Base-by-base conservation (phyloP, 2,329 filamentous ascomycete genomes). In the Aspergillus texensis region DNA sequence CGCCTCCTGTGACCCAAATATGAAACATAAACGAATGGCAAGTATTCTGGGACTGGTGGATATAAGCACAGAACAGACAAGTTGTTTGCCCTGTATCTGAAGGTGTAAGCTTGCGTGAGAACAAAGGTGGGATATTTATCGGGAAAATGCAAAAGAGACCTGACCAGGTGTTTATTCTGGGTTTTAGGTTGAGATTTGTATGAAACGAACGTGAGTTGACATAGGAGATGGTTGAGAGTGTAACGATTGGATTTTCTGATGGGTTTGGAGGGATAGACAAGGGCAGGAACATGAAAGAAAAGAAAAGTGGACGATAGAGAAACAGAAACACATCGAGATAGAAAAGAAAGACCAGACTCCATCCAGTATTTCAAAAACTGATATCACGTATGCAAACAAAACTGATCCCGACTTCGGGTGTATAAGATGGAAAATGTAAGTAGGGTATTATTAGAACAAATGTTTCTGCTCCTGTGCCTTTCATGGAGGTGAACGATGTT, bases 1-100 rank as follows among this genome's bases (percentile, higher is more conserved):
- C 45, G 64, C 21, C 12, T 21, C 39, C 39, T n/a, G 16, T 55
- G 16, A 65, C 55, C 55, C 55, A 55, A 45, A 56, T 62, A 61
- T 46, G 57, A 26, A 45, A 45, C 34, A 46, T 41, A 43, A 62
- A 34, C 24, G 54, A 55, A 55, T 39, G 52, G 9, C 34, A 55
- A 6, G 52, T 39, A 55, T 55, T 11, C 32, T 9, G 6, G 36
- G 16, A 39, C 16, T 41, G 16, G 39, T n/a, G 16, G 39, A n/a
- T n/a, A 6, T 19, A 19, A n/a, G 39, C 16, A 41, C 16, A 41
- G 6, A 19, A 9, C 4, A 41, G 39, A 41, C 19, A 1, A n/a
- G 14, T n/a, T 41, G 16, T 16, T 36, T 36, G 39, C 39, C n/a
- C 11, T 34, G 32, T 41, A 8, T n/a, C 3, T 41, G 19, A 41